phyloP scores from a whole-genome alignment of 345 rosid genomes.

The Erysimum cheiranthoides region DNA sequence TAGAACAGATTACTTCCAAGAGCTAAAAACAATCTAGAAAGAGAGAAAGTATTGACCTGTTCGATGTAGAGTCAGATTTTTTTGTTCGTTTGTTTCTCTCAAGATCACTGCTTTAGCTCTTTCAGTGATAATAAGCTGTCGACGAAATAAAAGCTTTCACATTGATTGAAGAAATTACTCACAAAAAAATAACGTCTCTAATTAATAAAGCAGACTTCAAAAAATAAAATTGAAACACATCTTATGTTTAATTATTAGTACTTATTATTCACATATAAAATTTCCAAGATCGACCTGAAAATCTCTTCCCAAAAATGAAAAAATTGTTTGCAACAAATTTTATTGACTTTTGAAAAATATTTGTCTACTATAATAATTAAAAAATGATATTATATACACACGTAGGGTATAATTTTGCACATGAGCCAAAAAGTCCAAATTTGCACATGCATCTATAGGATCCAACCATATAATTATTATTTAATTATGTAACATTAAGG shows the following conservation, averaged over 20 bases:
- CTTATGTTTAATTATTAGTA: too few species aligned
- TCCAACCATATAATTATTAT: too few species aligned
- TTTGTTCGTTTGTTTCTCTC: conserved; percentile 6
- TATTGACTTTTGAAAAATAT: too few species aligned
- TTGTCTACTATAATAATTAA: too few species aligned
- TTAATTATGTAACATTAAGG: too few species aligned
- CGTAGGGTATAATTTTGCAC: too few species aligned
- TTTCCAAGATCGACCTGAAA: too few species aligned
- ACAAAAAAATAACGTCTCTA: background rate
- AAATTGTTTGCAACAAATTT: background rate
- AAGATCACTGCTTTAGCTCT: background rate
- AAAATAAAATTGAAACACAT: background rate
- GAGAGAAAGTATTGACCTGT: background rate
- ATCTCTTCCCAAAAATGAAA: background rate
- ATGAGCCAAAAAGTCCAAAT: too few species aligned
- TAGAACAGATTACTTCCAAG: background rate
- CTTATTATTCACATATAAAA: too few species aligned
- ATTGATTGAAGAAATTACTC: background rate
- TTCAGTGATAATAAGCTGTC: conserved; percentile 7
- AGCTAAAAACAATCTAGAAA: conserved; percentile 7
- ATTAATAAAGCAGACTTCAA: background rate
- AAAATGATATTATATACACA: too few species aligned
- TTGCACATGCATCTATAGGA: too few species aligned
- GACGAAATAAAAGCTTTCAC: background rate
- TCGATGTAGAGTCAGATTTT: background rate